These are phyloP conservation scores for Jatropha podagrica DNA, from an alignment of 441 rosid species.

Conservation along the genomic window DNA sequence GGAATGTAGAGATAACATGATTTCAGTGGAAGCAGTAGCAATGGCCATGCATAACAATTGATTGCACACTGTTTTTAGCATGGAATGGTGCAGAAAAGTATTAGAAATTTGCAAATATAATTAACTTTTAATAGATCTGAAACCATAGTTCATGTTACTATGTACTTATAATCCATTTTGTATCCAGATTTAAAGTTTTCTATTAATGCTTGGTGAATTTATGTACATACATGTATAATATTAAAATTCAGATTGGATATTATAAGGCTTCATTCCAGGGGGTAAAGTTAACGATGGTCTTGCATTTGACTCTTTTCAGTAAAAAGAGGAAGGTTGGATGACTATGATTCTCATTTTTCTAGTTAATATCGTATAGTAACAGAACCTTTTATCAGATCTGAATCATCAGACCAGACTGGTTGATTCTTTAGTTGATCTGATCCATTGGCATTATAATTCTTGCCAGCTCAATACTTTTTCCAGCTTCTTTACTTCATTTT, in stretches of 20 bases:
- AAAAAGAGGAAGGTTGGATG: not conserved
- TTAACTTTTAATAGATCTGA: not conserved
- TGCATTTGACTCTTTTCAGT: not conserved
- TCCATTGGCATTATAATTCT: slow-evolving; percentile 4
- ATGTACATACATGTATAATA: not conserved
- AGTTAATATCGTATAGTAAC: not conserved
- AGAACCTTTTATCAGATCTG: not conserved
- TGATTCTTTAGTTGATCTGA: not conserved
- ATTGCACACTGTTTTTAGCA: not conserved
- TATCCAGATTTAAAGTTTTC: not conserved
- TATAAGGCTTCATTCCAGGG: not conserved
- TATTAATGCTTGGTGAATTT: not conserved
- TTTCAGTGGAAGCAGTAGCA: not conserved
- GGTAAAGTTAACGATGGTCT: not conserved
- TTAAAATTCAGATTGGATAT: not conserved
- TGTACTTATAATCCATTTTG: not conserved
- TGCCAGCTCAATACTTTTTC: slow-evolving; percentile 9
- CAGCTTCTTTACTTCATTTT: slow-evolving; percentile 17
- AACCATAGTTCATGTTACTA: not conserved
- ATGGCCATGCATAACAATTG: not conserved
- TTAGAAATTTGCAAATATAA: not conserved
- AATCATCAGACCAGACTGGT: not conserved
- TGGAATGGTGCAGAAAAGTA: not conserved
- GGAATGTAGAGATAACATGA: not conserved
- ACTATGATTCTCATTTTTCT: not conserved